Conservation (phyloP, 208 protist species). For the Crithidia acanthocephali region DNA sequence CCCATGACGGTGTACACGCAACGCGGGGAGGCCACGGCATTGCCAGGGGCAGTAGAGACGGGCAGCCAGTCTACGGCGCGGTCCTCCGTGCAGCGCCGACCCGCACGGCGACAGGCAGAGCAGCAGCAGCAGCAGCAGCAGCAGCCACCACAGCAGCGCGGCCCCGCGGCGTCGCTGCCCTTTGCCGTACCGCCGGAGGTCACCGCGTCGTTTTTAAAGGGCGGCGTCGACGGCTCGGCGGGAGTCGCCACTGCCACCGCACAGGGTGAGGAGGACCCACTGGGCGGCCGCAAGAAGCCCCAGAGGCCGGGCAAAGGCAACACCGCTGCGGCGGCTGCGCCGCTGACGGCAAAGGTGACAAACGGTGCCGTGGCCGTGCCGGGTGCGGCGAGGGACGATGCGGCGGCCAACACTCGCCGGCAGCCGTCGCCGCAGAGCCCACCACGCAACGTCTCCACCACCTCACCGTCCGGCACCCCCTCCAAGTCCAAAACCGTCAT, state of each 20-base stretch:
- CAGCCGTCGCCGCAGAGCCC: neutral
- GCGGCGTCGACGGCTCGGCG: neutral
- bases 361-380: neutral
- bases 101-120: neutral
- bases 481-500: neutral
- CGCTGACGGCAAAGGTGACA: neutral
- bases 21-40: slow-evolving; percentile 28
- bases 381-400: neutral
- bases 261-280: neutral
- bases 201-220: neutral
- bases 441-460: neutral
- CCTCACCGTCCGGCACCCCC: neutral
- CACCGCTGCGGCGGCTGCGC: neutral
- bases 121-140: slow-evolving; percentile 1
- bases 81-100: slow-evolving; percentile 2
- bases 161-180: neutral
- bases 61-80: neutral
- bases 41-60: slow-evolving; percentile 10
- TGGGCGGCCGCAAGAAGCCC: neutral
- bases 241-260: neutral
- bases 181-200: neutral
- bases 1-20: slow-evolving; percentile 77
- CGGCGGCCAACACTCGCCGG: neutral
- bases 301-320: neutral
- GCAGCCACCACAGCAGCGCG: slow-evolving; percentile 1